A percentile compares a stretch with the other conserved stretches of the same genome.
Evolutionary conservation across 345 rosid species (phyloP).

Genomic region (Citrus mangshanensis): DNA sequence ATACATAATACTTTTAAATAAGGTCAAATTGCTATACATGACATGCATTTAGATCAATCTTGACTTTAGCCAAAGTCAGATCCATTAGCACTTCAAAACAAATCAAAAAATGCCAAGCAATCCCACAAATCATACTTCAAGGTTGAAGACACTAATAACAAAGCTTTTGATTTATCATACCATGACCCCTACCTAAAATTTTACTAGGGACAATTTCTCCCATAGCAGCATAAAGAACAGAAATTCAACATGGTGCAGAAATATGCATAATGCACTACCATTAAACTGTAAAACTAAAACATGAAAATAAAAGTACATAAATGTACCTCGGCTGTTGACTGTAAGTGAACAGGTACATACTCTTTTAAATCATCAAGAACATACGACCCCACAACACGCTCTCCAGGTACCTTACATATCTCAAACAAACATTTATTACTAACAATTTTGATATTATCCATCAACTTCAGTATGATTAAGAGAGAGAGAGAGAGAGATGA

Average conservation of each 20-base stretch:
- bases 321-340: slow-evolving; percentile 72
- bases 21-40: too few species aligned
- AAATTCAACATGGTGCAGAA: not conserved
- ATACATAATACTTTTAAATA: too few species aligned
- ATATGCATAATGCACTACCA: not conserved
- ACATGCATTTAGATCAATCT: too few species aligned
- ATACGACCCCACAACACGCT: slow-evolving; percentile 75
- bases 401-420: slow-evolving; percentile 71
- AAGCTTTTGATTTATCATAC: not conserved
- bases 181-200: not conserved
- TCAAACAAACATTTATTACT: slow-evolving; percentile 10
- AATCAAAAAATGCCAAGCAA: not conserved
- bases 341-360: slow-evolving; percentile 53
- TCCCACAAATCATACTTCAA: not conserved
- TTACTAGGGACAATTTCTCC: not conserved
- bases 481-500: not conserved
- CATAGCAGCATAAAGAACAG: not conserved
- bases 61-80: too few species aligned
- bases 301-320: slow-evolving; percentile 1
- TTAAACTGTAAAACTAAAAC: not conserved
- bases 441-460: slow-evolving; percentile 2
- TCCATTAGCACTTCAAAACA: not conserved
- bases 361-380: slow-evolving; percentile 77
- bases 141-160: not conserved
- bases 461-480: not conserved